Evolutionary conservation across 2,329 filamentous ascomycete genomes (phyloP).

Genomic region (Monilinia fructicola): DNA sequence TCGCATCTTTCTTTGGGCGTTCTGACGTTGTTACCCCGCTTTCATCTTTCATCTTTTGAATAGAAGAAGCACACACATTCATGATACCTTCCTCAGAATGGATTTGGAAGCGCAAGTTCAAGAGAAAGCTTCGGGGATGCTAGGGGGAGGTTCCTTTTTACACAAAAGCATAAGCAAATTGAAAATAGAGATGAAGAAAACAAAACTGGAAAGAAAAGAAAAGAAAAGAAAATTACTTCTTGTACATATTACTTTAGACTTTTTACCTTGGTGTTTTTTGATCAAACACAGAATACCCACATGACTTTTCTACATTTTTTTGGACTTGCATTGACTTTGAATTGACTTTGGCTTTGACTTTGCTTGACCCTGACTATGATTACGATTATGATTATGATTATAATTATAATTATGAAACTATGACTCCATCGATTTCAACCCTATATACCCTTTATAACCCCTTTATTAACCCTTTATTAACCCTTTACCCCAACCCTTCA

Average conservation of each 20-base stretch:
- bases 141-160: background rate
- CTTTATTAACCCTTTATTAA: no score
- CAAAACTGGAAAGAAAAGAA: background rate
- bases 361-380: no score
- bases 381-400: no score
- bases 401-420: no score
- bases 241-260: slow-evolving; percentile 16
- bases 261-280: background rate
- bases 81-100: background rate
- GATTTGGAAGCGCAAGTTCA: background rate
- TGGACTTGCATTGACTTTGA: background rate
- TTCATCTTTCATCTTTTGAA: background rate
- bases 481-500: no score
- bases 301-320: background rate
- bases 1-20: slow-evolving; percentile 1
- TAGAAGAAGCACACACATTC: slow-evolving; percentile 1
- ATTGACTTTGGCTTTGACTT: background rate
- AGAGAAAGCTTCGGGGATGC: background rate
- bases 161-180: background rate
- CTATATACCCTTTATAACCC: no score
- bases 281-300: background rate
- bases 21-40: background rate
- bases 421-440: no score
- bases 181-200: slow-evolving; percentile 5
- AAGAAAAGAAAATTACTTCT: slow-evolving; percentile 7